Percentiles rank a stretch among this genome's conserved stretches.
phyloP scores from a whole-genome alignment of 192 early-diverging fungal species.

The Backusella tarrabulga region DNA sequence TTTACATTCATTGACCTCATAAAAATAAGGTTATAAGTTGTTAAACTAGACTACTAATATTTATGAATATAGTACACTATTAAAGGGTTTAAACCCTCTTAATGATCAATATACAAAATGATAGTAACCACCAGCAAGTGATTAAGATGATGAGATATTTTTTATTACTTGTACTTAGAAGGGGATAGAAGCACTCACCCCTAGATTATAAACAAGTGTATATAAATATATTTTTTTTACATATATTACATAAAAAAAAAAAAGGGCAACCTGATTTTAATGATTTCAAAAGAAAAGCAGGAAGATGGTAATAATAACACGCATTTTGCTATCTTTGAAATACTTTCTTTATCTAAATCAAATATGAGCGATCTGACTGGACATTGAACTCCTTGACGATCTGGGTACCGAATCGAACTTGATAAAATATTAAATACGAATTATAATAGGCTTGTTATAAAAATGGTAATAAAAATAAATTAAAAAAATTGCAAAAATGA shows the following conservation, averaged over 20 bases:
- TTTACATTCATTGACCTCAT: neutral
- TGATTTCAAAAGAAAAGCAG: neutral
- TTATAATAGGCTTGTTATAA: neutral
- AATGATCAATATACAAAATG: neutral
- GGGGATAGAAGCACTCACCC: neutral
- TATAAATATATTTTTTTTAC: neutral
- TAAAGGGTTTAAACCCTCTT: neutral
- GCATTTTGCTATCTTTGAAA: neutral
- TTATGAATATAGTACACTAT: too few relatives aligned
- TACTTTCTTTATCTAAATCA: neutral
- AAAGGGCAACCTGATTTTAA: neutral
- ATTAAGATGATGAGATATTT: too few relatives aligned
- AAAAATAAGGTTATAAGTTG: neutral
- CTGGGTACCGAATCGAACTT: neutral
- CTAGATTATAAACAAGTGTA: neutral
- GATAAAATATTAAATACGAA: neutral
- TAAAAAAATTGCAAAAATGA: neutral
- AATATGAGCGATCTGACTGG: neutral
- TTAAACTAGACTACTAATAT: too few relatives aligned
- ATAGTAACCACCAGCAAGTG: neutral
- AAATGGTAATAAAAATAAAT: conserved; percentile 1
- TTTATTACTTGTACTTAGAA: neutral
- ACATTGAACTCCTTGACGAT: neutral
- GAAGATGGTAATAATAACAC: neutral
- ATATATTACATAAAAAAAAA: neutral